phyloP scores from a whole-genome alignment of 345 rosid species.

The Carallia pectinifolia region DNA sequence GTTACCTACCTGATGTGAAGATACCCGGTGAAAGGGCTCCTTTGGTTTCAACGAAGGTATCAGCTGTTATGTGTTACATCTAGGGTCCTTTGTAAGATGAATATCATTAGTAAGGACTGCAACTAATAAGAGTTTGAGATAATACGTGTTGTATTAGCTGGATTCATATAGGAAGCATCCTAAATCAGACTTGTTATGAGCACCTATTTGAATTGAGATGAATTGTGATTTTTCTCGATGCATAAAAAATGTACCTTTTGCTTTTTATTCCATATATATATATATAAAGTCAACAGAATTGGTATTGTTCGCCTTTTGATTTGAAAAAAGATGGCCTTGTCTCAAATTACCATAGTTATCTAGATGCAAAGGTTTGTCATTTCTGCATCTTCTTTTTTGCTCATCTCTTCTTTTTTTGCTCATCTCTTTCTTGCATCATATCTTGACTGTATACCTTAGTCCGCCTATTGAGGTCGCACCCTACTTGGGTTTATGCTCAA shows the following conservation, averaged over 20 bases:
- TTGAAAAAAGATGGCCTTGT: conserved; percentile 84
- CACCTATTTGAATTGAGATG: no score
- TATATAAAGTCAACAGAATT: not conserved
- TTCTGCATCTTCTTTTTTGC: not conserved
- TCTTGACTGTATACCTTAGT: not conserved
- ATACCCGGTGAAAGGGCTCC: conserved; percentile 96
- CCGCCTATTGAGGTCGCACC: not conserved
- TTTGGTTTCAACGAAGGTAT: conserved; percentile 87
- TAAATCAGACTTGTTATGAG: no score
- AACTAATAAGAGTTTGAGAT: no score
- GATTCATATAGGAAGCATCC: no score
- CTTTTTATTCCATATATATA: not conserved
- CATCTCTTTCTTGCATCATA: not conserved
- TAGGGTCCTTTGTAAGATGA: no score
- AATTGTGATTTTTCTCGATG: no score
- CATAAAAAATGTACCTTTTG: not conserved
- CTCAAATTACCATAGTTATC: conserved; percentile 73
- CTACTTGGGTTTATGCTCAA: no score
- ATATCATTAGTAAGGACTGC: no score
- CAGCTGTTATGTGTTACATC: no score
- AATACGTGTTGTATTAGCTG: no score
- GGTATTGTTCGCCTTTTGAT: conserved; percentile 26
- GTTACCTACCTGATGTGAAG: conserved; percentile 92
- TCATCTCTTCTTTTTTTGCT: not conserved
- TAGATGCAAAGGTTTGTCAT: conserved; percentile 79